Evolutionary conservation across 73 alveolate genomes (phyloP).

Genomic region (Effrenium voratum): DNA sequence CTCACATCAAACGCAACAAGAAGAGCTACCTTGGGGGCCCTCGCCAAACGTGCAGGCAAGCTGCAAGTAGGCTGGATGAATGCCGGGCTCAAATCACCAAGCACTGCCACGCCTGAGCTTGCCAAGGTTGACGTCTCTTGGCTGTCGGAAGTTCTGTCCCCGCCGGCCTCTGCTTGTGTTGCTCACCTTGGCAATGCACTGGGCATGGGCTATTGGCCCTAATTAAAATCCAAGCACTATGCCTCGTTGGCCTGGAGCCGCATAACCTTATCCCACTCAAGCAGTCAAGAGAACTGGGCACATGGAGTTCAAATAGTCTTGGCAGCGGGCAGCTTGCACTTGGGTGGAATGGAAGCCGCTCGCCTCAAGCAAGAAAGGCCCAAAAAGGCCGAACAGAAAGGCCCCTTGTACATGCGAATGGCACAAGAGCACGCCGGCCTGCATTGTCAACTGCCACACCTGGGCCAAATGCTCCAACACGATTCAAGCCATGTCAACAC

Average conservation of each 20-base stretch:
- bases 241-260: not conserved
- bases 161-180: no score
- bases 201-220: not conserved
- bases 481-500: no score
- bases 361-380: not conserved
- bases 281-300: not conserved
- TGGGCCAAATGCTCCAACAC: no score
- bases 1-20: no score
- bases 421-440: no score
- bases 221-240: not conserved
- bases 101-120: constrained; percentile 40
- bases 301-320: not conserved
- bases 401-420: no score
- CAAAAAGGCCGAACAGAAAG: no score
- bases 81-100: constrained; percentile 18
- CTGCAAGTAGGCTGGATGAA: constrained; percentile 30
- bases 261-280: not conserved
- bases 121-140: not conserved
- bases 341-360: constrained; percentile 25
- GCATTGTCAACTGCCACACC: constrained; percentile 22
- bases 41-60: constrained; percentile 8
- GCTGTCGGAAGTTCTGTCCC: not conserved
- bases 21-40: no score
- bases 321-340: not conserved
- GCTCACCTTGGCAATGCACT: not conserved